Evolutionary conservation across 345 rosid genomes (phyloP).

Genomic region (Eucalyptus victrix): DNA sequence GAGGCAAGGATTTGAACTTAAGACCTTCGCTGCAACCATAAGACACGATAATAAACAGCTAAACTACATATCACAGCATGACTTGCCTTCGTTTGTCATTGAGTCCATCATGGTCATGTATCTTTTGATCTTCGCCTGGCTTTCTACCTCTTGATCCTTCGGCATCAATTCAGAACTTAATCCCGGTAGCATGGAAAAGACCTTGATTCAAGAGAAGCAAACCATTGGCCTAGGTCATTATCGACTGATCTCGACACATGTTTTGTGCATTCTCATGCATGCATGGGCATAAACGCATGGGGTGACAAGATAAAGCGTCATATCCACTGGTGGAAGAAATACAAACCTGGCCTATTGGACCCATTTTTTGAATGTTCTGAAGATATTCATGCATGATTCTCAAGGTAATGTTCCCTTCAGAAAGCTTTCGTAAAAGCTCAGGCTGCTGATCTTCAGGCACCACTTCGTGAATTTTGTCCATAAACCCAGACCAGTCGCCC

Average conservation of each 20-base stretch:
- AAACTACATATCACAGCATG: neutral
- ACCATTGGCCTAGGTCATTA: neutral
- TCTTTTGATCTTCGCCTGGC: conserved; percentile 86
- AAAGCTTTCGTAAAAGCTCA: conserved; percentile 84
- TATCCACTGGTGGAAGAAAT: neutral
- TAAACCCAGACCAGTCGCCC: conserved; percentile 95
- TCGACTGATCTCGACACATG: neutral
- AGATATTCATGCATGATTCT: conserved; percentile 83
- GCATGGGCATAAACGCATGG: neutral
- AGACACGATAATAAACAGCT: neutral
- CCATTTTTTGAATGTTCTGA: conserved; percentile 78
- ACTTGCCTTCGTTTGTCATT: conserved; percentile 85
- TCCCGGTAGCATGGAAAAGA: conserved; percentile 89
- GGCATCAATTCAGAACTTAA: conserved; percentile 83
- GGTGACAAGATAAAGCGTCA: neutral
- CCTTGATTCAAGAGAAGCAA: conserved; percentile 20
- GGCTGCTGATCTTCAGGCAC: conserved; percentile 95
- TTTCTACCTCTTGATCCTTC: conserved; percentile 83
- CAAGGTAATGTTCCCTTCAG: conserved; percentile 73
- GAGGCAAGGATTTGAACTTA: neutral
- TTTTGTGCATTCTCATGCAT: neutral
- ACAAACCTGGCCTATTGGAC: conserved; percentile 80
- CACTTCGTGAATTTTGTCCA: conserved; percentile 92
- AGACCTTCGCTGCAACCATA: neutral
- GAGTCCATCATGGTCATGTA: conserved; percentile 99